These are phyloP conservation scores for Tillandsia leiboldiana DNA, from an alignment of 176 grass and related monocot species.

Conservation along the genomic window DNA sequence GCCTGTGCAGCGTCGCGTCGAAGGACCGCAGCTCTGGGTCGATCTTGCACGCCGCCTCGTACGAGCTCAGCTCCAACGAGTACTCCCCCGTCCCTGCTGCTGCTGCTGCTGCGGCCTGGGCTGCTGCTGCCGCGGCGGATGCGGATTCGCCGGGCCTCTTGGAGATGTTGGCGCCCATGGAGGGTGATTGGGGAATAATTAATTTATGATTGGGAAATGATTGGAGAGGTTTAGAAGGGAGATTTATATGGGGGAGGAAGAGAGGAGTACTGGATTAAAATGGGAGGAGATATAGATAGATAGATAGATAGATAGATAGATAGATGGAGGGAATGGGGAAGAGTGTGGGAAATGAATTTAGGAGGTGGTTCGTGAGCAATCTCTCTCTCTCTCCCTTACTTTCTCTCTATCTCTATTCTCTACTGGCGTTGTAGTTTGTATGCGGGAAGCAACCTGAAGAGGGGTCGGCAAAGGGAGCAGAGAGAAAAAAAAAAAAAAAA, in stretches of 20 bases:
- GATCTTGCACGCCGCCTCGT: conserved; percentile 75
- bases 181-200: conserved; percentile 1
- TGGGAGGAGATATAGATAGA: not conserved
- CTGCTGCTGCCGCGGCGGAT: not conserved
- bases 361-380: conserved; percentile 48
- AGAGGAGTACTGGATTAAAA: conserved; percentile 10
- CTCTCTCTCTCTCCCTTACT: conserved; percentile 3
- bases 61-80: conserved; percentile 56
- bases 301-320: not conserved
- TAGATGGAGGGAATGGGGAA: conserved; percentile 1
- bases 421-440: conserved; percentile 15
- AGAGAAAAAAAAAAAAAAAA: not conserved
- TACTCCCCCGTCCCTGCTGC: not conserved
- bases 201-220: not conserved
- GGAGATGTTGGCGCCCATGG: conserved; percentile 29
- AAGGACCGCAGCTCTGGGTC: conserved; percentile 84
- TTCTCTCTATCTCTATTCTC: conserved; percentile 14
- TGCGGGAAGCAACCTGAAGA: conserved; percentile 13
- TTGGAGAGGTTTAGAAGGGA: conserved; percentile 16
- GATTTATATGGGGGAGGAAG: conserved; percentile 5
- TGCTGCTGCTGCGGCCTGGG: not conserved
- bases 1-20: conserved; percentile 72
- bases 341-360: conserved; percentile 29
- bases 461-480: not conserved
- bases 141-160: conserved; percentile 12